Percentiles rank a stretch among this genome's conserved stretches.
Conservation (phyloP, 148 eudicot genomes). For the Arctostaphylos glauca region DNA sequence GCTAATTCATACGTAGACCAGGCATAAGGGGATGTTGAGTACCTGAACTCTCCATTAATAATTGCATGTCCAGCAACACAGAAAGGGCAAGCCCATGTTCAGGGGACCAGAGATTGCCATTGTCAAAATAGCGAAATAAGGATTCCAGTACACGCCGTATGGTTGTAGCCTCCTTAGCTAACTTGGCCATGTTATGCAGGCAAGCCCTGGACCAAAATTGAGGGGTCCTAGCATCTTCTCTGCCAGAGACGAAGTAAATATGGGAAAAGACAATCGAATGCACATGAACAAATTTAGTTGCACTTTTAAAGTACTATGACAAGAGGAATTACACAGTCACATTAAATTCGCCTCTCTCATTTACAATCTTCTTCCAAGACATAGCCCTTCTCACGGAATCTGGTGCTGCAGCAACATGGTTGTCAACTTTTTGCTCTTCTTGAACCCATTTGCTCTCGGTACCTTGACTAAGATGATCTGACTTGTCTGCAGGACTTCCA, state of each 20-base stretch:
- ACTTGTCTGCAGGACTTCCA: conserved; percentile 29
- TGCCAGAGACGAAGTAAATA: conserved; percentile 24
- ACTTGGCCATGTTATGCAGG: conserved; percentile 76
- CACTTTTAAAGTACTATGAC: conserved; percentile 7
- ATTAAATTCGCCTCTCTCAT: conserved; percentile 52
- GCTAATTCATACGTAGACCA: background rate
- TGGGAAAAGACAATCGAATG: conserved; percentile 4
- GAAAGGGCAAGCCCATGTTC: conserved; percentile 65
- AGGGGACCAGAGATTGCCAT: conserved; percentile 61
- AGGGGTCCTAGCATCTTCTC: conserved; percentile 58
- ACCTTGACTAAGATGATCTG: conserved; percentile 21
- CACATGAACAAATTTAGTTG: conserved; percentile 3
- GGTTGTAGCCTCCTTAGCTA: conserved; percentile 77
- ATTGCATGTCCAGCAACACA: conserved; percentile 72
- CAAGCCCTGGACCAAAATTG: conserved; percentile 82
- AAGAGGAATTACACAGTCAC: conserved; percentile 32
- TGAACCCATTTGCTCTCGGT: conserved; percentile 31
- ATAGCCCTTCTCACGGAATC: conserved; percentile 37
- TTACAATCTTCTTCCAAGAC: conserved; percentile 58
- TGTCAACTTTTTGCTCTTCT: conserved; percentile 40
- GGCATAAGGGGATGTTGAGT: conserved; percentile 10
- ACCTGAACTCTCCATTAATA: conserved; percentile 70
- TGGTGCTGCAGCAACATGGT: conserved; percentile 29
- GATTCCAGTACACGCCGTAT: conserved; percentile 70
- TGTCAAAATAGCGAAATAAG: conserved; percentile 63